Evolutionary conservation across 2,329 filamentous ascomycete species (phyloP), one percentile per base, ranked within the genome.

Genomic region (Chaetomium globosum): DNA sequence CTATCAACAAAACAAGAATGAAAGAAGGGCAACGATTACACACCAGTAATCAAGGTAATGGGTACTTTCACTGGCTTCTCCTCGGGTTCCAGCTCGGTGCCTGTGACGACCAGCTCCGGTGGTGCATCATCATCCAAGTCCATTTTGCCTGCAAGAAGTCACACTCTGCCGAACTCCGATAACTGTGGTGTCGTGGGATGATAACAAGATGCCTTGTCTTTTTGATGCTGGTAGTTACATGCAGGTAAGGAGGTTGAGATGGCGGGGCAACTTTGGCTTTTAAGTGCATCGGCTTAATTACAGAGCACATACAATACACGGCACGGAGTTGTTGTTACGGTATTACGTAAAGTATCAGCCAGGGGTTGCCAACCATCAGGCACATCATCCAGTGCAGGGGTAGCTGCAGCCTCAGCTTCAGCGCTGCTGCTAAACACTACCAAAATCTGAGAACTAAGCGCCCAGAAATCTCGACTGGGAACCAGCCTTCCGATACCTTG

Each of bases 1-100:
- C 19, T 43, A 43, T 43, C 16, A 43, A n/a, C 39, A n/a, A 43
- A n/a, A 43, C 16, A 19, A 43, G 13, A 6, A 43, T 43, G 16
- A n/a, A n/a, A 43, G 39, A 55, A n/a, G 67, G 1, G 4, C 28
- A 7, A 55, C 9, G 46, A 21, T 12, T 28, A 68, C 80, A 86
- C 89, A 87, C 89, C 91, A 61, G 91, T 95, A 10, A 95, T 89
- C 68, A 95, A 93, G 0, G 91, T 94, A 69, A 95, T 92, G 21
- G 91, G 91, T 1, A 94, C 91, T 77, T 90, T 92, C 66, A 85
- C 77, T 8, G 79, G 76, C 56, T 83, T 81, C 67, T 87, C 84
- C 54, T 83, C 80, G 21, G 81, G 76, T 3, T 78, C 77, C 31
- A 76, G 72, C 36, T 74, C 74, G 16, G 73, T 68, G 68, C 76